Evolutionary conservation across 2,329 filamentous ascomycete genomes (phyloP).

Genomic region (Scortechinia acanthostroma): DNA sequence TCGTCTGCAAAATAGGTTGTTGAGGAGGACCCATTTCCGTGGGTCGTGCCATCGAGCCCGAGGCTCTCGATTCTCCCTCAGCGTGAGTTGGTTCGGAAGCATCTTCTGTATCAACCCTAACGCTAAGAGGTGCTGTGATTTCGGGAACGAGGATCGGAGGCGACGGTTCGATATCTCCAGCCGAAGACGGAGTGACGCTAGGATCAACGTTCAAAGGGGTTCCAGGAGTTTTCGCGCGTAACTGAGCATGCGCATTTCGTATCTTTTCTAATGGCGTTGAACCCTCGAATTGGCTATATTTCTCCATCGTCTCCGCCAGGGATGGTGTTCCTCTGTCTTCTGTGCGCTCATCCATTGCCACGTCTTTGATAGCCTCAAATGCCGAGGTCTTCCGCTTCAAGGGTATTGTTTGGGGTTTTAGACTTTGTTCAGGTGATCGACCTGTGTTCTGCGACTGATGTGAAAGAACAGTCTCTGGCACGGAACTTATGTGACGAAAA

Average conservation of each 20-base stretch:
- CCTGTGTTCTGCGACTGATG: too few species aligned
- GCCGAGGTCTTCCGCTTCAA: too few species aligned
- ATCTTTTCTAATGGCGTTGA: slow-evolving; percentile 19
- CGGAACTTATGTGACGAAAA: too few species aligned
- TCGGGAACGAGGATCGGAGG: slow-evolving; percentile 15
- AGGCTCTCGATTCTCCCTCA: background rate
- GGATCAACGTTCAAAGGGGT: slow-evolving; percentile 11
- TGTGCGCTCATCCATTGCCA: too few species aligned
- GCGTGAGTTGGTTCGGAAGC: background rate
- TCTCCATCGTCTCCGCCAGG: slow-evolving; percentile 10
- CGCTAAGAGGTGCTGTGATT: slow-evolving; percentile 21
- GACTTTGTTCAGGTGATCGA: too few species aligned
- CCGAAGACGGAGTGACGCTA: slow-evolving; percentile 29
- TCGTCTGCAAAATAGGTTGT: slow-evolving; percentile 17
- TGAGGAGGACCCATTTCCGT: slow-evolving; percentile 12
- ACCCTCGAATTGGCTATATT: slow-evolving; percentile 15
- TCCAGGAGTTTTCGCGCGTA: slow-evolving; percentile 11
- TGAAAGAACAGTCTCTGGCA: too few species aligned
- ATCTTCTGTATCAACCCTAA: slow-evolving; percentile 13
- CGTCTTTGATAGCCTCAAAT: too few species aligned
- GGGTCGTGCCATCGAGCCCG: slow-evolving; percentile 5
- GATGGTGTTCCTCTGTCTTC: too few species aligned
- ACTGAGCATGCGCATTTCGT: slow-evolving; percentile 15
- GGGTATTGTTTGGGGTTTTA: too few species aligned
- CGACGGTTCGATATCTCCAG: slow-evolving; percentile 25